Evolutionary conservation across 192 early-diverging fungal species (phyloP).

Genomic region (Allomyces arbusculus): DNA sequence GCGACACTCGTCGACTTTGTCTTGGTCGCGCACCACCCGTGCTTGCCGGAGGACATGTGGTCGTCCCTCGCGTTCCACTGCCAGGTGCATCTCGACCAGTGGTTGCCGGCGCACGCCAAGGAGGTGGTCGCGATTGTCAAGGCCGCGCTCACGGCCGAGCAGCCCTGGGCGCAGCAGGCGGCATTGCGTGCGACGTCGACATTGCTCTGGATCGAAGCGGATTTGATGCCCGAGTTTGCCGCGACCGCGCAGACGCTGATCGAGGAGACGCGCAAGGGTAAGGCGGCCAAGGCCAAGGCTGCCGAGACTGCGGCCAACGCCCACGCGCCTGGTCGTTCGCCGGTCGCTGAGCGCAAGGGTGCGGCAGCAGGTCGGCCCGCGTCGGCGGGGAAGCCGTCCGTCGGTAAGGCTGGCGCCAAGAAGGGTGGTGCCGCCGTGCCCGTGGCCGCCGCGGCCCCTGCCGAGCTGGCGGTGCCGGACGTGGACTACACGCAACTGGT

Average conservation of each 20-base stretch:
- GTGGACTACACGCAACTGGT: neutral
- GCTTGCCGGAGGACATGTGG: neutral
- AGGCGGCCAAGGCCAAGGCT: neutral
- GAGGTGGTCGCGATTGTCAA: no score
- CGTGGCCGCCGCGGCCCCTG: neutral
- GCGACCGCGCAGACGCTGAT: no score
- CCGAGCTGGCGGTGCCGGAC: neutral
- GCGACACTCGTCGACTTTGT: neutral
- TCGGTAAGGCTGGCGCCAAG: neutral
- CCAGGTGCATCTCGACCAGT: neutral
- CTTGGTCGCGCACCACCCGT: neutral
- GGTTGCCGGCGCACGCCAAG: neutral
- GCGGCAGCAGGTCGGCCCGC: neutral
- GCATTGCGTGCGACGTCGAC: neutral
- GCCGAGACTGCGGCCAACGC: neutral
- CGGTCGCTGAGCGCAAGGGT: neutral
- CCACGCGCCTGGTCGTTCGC: neutral
- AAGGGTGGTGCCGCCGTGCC: neutral
- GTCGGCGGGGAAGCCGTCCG: neutral
- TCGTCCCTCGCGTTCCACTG: neutral
- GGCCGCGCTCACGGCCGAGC: no score
- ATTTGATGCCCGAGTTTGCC: neutral
- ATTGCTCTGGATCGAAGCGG: neutral
- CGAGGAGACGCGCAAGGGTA: neutral
- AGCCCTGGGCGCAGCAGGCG: neutral